Base-by-base conservation (phyloP, 305 asterid genomes). In the Solanum hybrid region DNA sequence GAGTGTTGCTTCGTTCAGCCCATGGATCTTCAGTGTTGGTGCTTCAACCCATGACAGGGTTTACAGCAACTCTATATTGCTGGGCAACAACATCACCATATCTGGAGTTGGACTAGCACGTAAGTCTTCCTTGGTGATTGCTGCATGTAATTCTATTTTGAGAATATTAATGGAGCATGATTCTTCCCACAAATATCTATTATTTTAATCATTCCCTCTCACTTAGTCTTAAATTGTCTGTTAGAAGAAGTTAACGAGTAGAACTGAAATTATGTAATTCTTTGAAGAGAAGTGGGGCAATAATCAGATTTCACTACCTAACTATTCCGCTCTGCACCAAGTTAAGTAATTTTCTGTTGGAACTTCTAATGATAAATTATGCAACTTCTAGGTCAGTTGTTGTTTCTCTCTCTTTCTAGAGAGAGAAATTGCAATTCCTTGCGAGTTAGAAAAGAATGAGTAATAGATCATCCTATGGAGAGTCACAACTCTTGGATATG, bases 91-190 rank as follows among this genome's bases (percentile, higher is more conserved):
- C 90, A 27, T 94, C 91, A 97, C 99, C 77, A 92, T 97, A 79
- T 80, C 95, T 6, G 99, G 99, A 92, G 99, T 97, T 91, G 99
- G 99, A 81, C 98, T 97, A 73, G 99, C 99, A 75, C 93, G 99
- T 97, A 95, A 95, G 99, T 93, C 88, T 86, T 51, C 24, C 37
- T 89, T 13, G 73, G 78, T 32, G 80, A 41, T 86, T 89, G 37
- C 33, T 83, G 24, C 26, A 83, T 83, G 29, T 83, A 83, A 17
- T 83, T 83, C 11, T 41, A 41, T 83, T 83, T 83, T 29, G 87
- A 83, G 73, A 17, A 83, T 45, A 29, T 83, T 17, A 27, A 83
- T 45, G 87, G 57, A 87, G 80, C 32, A 17, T 72, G 38, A 36
- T 38, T 88, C 41, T 76, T 14, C 80, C 87, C 87, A 41, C 73